phyloP scores from a whole-genome alignment of 352 stramenopile genomes.

The Pythium guiyangense region DNA sequence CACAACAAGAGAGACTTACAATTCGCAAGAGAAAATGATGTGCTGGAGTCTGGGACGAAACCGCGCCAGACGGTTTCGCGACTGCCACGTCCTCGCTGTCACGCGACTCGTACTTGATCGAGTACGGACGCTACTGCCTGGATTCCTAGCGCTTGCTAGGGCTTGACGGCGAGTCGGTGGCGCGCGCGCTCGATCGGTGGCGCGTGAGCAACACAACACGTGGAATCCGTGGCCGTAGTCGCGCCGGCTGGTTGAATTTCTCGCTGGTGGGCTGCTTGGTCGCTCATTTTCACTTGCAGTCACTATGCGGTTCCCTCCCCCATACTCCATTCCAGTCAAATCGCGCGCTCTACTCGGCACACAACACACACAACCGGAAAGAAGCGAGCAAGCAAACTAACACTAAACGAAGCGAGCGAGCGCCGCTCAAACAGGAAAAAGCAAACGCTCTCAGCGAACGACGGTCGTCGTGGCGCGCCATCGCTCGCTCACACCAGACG shows the following conservation, averaged over 20 bases:
- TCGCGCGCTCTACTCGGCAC: neutral
- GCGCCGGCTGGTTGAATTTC: slow-evolving; percentile 16
- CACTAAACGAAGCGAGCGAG: no score
- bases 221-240: neutral
- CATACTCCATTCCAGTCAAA: slow-evolving; percentile 11
- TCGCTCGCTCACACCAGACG: no score
- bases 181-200: neutral
- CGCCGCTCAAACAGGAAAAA: no score
- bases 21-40: neutral
- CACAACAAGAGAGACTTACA: neutral
- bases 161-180: neutral
- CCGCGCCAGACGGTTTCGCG: no score
- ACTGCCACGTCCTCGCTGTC: slow-evolving; percentile 18
- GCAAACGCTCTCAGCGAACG: no score
- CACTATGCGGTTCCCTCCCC: neutral
- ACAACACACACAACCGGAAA: no score
- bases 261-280: slow-evolving; percentile 9
- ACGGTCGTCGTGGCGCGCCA: no score
- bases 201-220: neutral
- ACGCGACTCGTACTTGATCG: slow-evolving; percentile 12
- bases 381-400: no score
- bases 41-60: neutral
- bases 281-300: neutral
- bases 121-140: neutral
- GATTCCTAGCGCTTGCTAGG: neutral